Evolutionary conservation across 2,329 filamentous ascomycete species (phyloP), one percentile per base, ranked within the genome.

Genomic region (Cyclaneusma minus): DNA sequence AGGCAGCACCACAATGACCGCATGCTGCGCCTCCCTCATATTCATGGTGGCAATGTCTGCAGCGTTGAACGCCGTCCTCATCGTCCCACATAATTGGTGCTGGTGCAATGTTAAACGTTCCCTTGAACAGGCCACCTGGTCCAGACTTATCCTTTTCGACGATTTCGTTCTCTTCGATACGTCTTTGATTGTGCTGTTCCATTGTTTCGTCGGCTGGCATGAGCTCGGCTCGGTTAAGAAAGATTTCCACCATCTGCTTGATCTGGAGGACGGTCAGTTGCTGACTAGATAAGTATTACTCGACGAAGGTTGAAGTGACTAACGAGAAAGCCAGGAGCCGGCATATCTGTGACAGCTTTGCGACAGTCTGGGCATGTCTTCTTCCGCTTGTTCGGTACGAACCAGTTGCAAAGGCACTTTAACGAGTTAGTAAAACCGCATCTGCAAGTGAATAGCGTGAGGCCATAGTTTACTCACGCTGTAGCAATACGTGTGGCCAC

Each of bases 401-500:
- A 50, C 48, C 40, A 50, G 33, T 38, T 51, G 19, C 46, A 47
- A 16, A 53, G 35, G 31, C 49, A 52, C 41, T 45, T 12, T 12
- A 14, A 13, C 10, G 21, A 19, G 25, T 48, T 30, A 45, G 36
- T 27, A 22, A 12, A 5, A 24, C 12, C 14, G 12, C 16, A 6
- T 26, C 16, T 7, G 18, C 15, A 7, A 18, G 19, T 20, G 4
- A 21, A 8, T 11, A 20, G 18, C 16, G n/a, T n/a, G n/a, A n/a
- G n/a, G n/a, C n/a, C n/a, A n/a, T n/a, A 24, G 20, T 13, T 22
- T 6, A 50, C 62, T 47, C 36, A 69, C 65, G 22, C 63, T 68
- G 44, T 80, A 80, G 51, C 74, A 80, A 48, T 76, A 79, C 5
- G 73, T 78, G 45, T 80, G 74, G 3, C 74, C 74, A 40, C 74